Evolutionary conservation across 2,329 filamentous ascomycete species (phyloP).

Genomic region (Neurospora sp.): DNA sequence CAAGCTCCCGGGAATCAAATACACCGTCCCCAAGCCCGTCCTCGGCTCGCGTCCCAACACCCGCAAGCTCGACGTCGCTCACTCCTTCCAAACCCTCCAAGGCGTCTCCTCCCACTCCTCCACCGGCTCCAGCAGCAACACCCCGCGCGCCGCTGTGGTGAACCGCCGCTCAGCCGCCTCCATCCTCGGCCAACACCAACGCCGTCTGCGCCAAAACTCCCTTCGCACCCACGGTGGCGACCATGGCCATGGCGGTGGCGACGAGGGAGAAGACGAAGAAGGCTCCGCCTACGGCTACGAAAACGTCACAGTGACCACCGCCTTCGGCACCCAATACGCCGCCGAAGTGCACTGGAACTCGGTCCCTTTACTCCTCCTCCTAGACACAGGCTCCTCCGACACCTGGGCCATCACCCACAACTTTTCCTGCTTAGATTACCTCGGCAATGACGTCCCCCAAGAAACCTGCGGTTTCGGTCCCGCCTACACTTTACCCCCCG

Average conservation of each 20-base stretch:
- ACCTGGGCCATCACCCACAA: conserved; percentile 35
- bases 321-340: conserved; percentile 24
- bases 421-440: conserved; percentile 32
- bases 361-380: no score
- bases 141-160: background rate
- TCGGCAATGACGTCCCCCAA: conserved; percentile 21
- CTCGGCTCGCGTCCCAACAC: background rate
- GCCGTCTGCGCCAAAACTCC: conserved; percentile 3
- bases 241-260: background rate
- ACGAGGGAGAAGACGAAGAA: background rate
- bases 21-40: background rate
- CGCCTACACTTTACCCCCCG: conserved; percentile 17
- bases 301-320: conserved; percentile 24
- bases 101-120: background rate
- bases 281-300: conserved; percentile 19
- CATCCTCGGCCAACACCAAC: conserved; percentile 22
- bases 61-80: background rate
- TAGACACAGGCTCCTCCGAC: conserved; percentile 42
- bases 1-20: background rate
- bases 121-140: background rate
- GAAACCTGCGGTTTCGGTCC: conserved; percentile 32
- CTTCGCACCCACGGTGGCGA: background rate
- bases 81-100: background rate
- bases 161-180: conserved; percentile 12
- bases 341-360: conserved; percentile 20